Evolutionary conservation across 2,329 filamentous ascomycete genomes (phyloP).

Genomic region (Colletotrichum zoysiae): DNA sequence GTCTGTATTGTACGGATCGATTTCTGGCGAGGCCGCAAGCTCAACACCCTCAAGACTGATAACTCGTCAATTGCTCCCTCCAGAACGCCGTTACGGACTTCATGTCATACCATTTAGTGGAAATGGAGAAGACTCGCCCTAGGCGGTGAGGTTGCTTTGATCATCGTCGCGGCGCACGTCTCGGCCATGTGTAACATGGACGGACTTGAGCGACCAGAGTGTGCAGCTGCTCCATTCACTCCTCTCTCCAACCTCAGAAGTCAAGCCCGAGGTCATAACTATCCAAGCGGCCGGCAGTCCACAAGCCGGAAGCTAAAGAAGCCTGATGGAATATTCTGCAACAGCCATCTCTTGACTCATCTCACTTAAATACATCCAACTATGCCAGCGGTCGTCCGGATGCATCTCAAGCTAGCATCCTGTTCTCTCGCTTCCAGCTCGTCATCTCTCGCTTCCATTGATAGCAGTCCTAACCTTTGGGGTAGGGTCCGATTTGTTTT

Average conservation of each 20-base stretch:
- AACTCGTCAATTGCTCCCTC: background rate
- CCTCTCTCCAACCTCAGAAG: conserved; percentile 15
- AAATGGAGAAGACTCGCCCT: background rate
- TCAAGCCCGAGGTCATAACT: conserved; percentile 26
- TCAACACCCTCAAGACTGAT: too few relatives aligned
- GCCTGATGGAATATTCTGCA: conserved; percentile 34
- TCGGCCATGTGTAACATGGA: conserved; percentile 40
- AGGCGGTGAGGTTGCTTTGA: conserved; percentile 29
- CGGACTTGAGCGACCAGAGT: conserved; percentile 33
- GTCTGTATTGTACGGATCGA: too few relatives aligned
- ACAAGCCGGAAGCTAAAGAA: conserved; percentile 41
- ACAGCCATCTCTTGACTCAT: background rate
- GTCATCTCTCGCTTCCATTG: conserved; percentile 32
- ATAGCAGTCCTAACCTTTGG: conserved; percentile 32
- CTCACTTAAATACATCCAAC: conserved; percentile 30
- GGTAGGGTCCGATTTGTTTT: conserved; percentile 33
- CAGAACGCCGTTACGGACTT: background rate
- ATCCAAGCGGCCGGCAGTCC: conserved; percentile 39
- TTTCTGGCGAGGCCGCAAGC: background rate
- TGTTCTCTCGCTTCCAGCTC: conserved; percentile 34
- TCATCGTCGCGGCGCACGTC: conserved; percentile 38
- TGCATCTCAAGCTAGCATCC: conserved; percentile 2
- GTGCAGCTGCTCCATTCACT: conserved; percentile 19
- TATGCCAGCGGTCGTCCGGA: background rate
- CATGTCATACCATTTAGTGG: background rate